Evolutionary conservation across 768 basidiomycete genomes (phyloP).

Genomic region (Leccinum aurantiacum): DNA sequence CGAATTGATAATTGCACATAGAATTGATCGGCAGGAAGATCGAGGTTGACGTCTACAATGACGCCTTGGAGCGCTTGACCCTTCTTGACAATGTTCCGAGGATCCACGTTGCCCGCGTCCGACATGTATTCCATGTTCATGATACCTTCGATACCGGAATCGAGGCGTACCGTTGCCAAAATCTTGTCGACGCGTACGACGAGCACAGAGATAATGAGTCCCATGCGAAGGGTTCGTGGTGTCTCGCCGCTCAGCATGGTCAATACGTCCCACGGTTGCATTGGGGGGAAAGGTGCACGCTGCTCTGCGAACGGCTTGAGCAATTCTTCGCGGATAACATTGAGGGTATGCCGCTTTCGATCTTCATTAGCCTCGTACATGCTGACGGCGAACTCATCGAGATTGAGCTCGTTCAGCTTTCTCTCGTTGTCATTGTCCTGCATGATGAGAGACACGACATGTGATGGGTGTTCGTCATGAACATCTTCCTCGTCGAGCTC

Average conservation of each 20-base stretch:
- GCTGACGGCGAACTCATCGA: conserved; percentile 95
- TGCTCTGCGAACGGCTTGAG: conserved; percentile 77
- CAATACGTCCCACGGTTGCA: conserved; percentile 76
- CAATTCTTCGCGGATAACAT: conserved; percentile 85
- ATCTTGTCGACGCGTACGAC: conserved; percentile 50
- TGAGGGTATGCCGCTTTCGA: conserved; percentile 85
- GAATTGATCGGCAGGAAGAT: conserved; percentile 60
- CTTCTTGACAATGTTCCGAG: conserved; percentile 58
- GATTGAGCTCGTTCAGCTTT: conserved; percentile 86
- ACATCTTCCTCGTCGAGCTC: conserved; percentile 98
- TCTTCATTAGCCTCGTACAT: conserved; percentile 81
- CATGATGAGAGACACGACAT: conserved; percentile 85
- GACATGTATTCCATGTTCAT: conserved; percentile 62
- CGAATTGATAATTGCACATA: conserved; percentile 75
- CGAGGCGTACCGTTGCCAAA: conserved; percentile 70
- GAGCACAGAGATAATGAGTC: conserved; percentile 78
- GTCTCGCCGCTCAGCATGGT: conserved; percentile 98
- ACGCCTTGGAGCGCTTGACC: conserved; percentile 81
- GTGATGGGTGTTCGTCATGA: conserved; percentile 88
- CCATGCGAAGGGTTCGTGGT: conserved; percentile 65
- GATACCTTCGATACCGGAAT: conserved; percentile 88
- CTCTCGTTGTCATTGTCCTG: conserved; percentile 71
- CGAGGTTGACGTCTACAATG: conserved; percentile 69
- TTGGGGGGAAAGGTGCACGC: conserved; percentile 61
- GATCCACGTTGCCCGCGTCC: conserved; percentile 42